Evolutionary conservation across 176 grass and related monocot species (phyloP), one percentile per base, ranked within the genome.

Genomic region (Oryza officinalis): DNA sequence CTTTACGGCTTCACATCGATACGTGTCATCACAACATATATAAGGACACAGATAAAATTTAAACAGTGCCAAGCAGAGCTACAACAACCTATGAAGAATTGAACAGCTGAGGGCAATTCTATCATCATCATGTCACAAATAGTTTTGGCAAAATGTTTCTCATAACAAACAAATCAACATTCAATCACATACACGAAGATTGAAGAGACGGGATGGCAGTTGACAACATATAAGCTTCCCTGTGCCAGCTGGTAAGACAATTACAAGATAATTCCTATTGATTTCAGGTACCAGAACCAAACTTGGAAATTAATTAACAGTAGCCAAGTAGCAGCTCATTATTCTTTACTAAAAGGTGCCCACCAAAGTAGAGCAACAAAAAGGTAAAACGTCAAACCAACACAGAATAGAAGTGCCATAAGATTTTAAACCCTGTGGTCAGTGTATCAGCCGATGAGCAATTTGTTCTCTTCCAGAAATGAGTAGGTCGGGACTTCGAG

Each of bases 401-500:
- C 57, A 86, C 59, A 80, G 74, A 83, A 79, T 14, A 44, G 25
- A 5, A 82, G 67, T 18, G 9, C 27, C 35, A 83, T 49, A 86
- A 14, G 83, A 61, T 32, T n/a, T 32, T n/a, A 63, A 69, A 69
- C 26, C 22, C 17, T 79, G 30, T 26, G 41, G 23, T 17, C 13
- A 77, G 31, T 47, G 41, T 47, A 52, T 97, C 76, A 97, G 80
- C 94, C 94, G 3, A 97, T 63, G 59, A 97, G 75, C n/a, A 97
- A 87, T 76, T 97, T 97, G 76, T 94, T 97, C 5, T 97, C 94
- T 18, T 97, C 94, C 79, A 97, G 59, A 80, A 97, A 97, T 83
- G 52, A 71, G 84, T 97, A 97, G 0, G 91, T 94, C 0, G 94
- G 94, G 13, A 97, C 94, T 87, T 97, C 94, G 70, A 97, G 87